Evolutionary conservation across 2,329 filamentous ascomycete species (phyloP), one percentile per base, ranked within the genome.

Genomic region (Botryotinia calthae): DNA sequence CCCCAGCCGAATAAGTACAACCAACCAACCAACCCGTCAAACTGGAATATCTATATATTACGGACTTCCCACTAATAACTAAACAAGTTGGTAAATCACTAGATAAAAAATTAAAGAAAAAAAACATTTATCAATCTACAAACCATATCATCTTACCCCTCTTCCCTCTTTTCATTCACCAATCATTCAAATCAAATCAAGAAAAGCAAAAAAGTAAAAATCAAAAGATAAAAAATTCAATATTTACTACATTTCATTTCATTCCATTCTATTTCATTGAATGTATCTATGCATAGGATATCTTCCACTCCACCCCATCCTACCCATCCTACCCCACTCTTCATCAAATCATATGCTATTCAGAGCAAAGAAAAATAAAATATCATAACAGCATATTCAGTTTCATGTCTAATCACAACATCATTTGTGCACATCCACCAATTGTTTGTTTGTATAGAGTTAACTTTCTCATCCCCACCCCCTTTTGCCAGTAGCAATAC

Each of bases 331-430:
- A 34, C 25, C 2, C 48, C 10, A 25, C 48, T 16, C 48, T 6
- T n/a, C 48, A n/a, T 54, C 48, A 54, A 54, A 54, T 10, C 64
- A 67, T 67, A 67, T 67, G 64, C 64, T 42, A 56, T n/a, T 54
- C 14, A 67, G 34, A 54, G 25, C 64, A 1, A 67, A 56, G 28
- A 48, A 37, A 56, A 51, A 51, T n/a, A 2, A 51, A 67, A 67
- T 22, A 51, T 54, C 34, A 20, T 40, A 28, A 67, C 34, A 67
- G 34, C 46, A 54, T 67, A 34, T 67, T 42, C 25, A 31, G 48
- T 56, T 67, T 54, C 64, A 67, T 67, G 64, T 67, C 64, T 67
- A 67, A n/a, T 42, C 56, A 67, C 34, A 42, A 54, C 25, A 16
- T 67, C 34, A 67, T 56, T 10, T 42, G 34, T 42, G 34, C 34